Conservation (phyloP, 441 rosid genomes). For the Euphorbia schlechtendalii region DNA sequence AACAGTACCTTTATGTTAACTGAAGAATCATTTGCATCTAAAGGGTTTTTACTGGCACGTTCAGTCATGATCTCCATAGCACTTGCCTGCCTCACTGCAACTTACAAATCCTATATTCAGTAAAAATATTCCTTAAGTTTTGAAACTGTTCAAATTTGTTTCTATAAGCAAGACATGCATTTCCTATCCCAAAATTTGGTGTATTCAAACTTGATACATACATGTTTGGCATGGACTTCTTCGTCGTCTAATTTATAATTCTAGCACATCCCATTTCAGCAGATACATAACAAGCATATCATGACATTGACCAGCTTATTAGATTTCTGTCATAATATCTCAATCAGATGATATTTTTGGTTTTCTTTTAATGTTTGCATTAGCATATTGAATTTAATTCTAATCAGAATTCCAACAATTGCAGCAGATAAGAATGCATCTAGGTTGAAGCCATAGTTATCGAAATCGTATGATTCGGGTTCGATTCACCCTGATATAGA, state of each 20-base stretch:
- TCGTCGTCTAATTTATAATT: neutral
- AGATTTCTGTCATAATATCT: neutral
- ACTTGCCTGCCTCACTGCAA: neutral
- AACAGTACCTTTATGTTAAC: constrained; percentile 62
- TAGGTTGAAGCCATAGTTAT: too few species aligned
- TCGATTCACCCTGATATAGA: too few species aligned
- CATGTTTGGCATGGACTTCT: neutral
- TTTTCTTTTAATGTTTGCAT: too few species aligned
- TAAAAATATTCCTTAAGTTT: neutral
- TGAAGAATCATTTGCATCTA: constrained; percentile 19
- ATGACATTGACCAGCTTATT: neutral
- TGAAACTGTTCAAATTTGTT: too few species aligned
- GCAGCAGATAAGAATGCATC: too few species aligned
- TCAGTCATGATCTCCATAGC: constrained; percentile 14
- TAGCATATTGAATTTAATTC: too few species aligned
- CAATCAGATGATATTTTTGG: neutral
- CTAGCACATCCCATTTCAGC: neutral
- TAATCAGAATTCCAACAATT: too few species aligned
- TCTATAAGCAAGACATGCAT: neutral
- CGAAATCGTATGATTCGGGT: too few species aligned
- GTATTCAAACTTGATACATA: neutral
- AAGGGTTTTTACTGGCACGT: neutral
- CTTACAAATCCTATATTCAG: neutral
- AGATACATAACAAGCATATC: neutral
- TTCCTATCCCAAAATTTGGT: neutral